Conservation (phyloP, 2,329 filamentous ascomycete species). For the Akanthomyces uredinophilus region DNA sequence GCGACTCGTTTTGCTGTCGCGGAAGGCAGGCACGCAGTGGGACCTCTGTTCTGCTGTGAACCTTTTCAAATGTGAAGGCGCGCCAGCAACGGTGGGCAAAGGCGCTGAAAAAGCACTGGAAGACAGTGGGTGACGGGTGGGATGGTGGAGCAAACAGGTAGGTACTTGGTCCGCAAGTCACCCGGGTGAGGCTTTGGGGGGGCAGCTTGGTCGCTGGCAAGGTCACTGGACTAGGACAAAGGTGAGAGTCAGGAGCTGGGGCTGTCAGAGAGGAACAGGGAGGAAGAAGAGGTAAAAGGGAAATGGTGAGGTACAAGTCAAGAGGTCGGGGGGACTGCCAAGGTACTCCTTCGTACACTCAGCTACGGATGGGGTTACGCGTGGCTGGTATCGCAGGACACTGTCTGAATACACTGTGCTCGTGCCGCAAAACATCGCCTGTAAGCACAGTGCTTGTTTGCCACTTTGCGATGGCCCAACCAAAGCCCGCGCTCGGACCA, state of each 20-base stretch:
- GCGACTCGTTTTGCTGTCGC: constrained; percentile 6
- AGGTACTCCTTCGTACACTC: neutral
- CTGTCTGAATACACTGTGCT: neutral
- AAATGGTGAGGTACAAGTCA: neutral
- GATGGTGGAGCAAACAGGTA: constrained; percentile 21
- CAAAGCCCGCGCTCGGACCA: constrained; percentile 3
- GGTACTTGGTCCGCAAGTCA: constrained; percentile 40
- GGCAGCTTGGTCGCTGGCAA: constrained; percentile 15
- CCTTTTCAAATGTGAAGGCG: neutral
- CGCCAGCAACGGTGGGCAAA: neutral
- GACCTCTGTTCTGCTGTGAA: neutral
- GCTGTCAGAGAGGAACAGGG: neutral
- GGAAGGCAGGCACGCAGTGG: neutral
- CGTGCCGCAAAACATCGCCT: neutral
- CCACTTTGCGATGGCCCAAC: neutral
- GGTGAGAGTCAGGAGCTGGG: neutral
- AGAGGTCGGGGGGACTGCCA: constrained; percentile 9
- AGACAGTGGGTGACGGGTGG: neutral
- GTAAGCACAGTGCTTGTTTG: neutral
- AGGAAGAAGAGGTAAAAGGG: neutral
- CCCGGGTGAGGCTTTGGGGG: constrained; percentile 27
- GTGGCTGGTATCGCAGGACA: neutral
- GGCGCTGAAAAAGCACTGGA: constrained; percentile 15
- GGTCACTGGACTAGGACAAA: constrained; percentile 10
- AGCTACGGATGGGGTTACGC: neutral